A percentile compares a stretch with the other conserved stretches of the same genome.
Conservation (phyloP, 495 filamentous ascomycete genomes). For the Podospora australis region DNA sequence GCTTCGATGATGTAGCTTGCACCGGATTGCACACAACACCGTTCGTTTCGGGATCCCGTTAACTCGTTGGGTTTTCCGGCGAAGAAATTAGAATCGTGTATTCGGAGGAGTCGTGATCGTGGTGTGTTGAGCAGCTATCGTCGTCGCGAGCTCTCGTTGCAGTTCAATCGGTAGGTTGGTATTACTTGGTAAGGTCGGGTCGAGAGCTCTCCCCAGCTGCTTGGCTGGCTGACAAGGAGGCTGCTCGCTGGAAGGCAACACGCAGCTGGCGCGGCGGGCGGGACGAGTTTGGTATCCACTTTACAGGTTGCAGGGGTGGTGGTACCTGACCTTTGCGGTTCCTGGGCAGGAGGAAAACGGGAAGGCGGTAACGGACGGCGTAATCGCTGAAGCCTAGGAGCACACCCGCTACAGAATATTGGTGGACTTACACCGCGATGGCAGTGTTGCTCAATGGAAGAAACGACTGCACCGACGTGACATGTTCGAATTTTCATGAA, state of each 20-base stretch:
- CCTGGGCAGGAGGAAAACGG: too few relatives aligned
- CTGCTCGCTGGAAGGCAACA: slow-evolving; percentile 29
- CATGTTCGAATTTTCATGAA: too few relatives aligned
- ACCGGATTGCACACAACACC: too few relatives aligned
- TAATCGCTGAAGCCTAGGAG: slow-evolving; percentile 4
- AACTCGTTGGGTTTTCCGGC: neutral
- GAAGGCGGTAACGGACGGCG: slow-evolving; percentile 21
- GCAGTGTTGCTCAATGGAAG: too few relatives aligned
- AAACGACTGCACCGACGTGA: too few relatives aligned
- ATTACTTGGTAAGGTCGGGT: slow-evolving; percentile 7
- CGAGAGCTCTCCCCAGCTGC: too few relatives aligned
- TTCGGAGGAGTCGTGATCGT: neutral
- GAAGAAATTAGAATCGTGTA: neutral
- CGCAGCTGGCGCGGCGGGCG: slow-evolving; percentile 34
- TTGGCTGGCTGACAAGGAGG: slow-evolving; percentile 13
- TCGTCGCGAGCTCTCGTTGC: slow-evolving; percentile 10
- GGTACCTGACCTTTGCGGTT: slow-evolving; percentile 6
- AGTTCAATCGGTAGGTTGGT: slow-evolving; percentile 4
- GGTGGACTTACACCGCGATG: too few relatives aligned
- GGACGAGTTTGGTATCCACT: slow-evolving; percentile 12
- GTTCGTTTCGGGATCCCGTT: too few relatives aligned
- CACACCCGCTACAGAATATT: too few relatives aligned
- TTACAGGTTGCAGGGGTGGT: too few relatives aligned
- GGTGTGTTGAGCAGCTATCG: slow-evolving; percentile 7
- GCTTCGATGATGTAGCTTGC: too few relatives aligned